phyloP scores from a whole-genome alignment of 768 basidiomycete genomes.

The Austroboletus festivus region DNA sequence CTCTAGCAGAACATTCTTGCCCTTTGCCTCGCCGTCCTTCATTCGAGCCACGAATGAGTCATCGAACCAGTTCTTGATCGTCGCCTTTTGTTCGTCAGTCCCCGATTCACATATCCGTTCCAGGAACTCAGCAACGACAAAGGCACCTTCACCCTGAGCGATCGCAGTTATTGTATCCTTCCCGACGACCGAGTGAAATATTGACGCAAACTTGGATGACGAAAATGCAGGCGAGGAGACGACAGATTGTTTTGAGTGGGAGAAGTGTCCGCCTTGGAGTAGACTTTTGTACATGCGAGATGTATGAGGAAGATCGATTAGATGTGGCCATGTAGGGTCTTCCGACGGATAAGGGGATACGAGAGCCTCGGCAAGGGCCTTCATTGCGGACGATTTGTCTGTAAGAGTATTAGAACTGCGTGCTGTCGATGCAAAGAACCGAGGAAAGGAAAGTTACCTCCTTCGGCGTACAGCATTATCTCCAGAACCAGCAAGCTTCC shows the following conservation, averaged over 20 bases:
- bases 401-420: background rate
- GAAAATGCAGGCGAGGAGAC: conserved; percentile 55
- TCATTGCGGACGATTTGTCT: conserved; percentile 71
- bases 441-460: conserved; percentile 52
- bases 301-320: conserved; percentile 78
- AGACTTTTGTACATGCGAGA: conserved; percentile 86
- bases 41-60: conserved; percentile 45
- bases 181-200: conserved; percentile 55
- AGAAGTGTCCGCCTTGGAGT: conserved; percentile 88
- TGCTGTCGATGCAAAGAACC: background rate
- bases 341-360: conserved; percentile 53
- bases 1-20: conserved; percentile 66
- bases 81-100: conserved; percentile 38
- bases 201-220: conserved; percentile 53
- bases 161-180: conserved; percentile 50
- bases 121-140: conserved; percentile 72
- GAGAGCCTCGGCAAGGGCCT: conserved; percentile 59
- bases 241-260: conserved; percentile 54
- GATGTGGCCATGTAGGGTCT: conserved; percentile 51
- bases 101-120: conserved; percentile 51
- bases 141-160: conserved; percentile 62
- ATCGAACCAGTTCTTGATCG: conserved; percentile 58
- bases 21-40: conserved; percentile 59
- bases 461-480: conserved; percentile 80
- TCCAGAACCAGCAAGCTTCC: conserved; percentile 78